These are phyloP conservation scores for Lentinus tigrinus DNA, from an alignment of 768 basidiomycete genomes.

Conservation along the genomic window DNA sequence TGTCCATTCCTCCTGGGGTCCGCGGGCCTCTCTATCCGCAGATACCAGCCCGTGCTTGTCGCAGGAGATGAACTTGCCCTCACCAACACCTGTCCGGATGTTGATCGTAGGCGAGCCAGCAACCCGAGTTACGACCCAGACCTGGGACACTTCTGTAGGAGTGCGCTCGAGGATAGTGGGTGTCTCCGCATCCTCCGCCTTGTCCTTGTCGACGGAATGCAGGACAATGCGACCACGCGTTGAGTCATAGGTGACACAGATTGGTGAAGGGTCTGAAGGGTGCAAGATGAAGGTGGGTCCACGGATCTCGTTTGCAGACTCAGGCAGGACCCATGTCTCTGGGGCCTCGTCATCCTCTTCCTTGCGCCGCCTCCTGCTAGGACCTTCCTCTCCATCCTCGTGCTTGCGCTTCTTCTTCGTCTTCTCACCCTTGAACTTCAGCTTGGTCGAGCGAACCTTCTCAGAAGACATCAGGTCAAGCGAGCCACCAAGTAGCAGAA, in stretches of 20 bases:
- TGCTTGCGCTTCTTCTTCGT: conserved; percentile 78
- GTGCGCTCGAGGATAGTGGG: conserved; percentile 57
- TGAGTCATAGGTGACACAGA: conserved; percentile 75
- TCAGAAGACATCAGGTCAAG: conserved; percentile 32
- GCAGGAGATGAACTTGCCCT: conserved; percentile 88
- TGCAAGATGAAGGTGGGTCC: conserved; percentile 87
- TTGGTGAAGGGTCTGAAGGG: conserved; percentile 75
- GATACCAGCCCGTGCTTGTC: conserved; percentile 83
- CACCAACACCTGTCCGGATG: conserved; percentile 81
- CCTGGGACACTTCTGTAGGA: conserved; percentile 82
- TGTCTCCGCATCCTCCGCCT: conserved; percentile 45
- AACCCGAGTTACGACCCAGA: conserved; percentile 88
- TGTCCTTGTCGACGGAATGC: conserved; percentile 60
- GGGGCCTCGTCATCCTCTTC: conserved; percentile 64
- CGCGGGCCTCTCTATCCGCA: conserved; percentile 84
- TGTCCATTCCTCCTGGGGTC: conserved; percentile 93
- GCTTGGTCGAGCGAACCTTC: conserved; percentile 68
- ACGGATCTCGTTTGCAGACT: conserved; percentile 68
- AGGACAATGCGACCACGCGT: conserved; percentile 74
- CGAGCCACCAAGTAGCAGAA: not conserved
- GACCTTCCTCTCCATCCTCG: conserved; percentile 48
- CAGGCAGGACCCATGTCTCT: conserved; percentile 80
- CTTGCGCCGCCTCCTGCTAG: conserved; percentile 44
- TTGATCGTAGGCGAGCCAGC: conserved; percentile 85
- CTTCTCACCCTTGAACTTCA: conserved; percentile 91